These are phyloP conservation scores for Globisporangium apiculatum DNA, from an alignment of 352 stramenopile genomes.

Conservation along the genomic window DNA sequence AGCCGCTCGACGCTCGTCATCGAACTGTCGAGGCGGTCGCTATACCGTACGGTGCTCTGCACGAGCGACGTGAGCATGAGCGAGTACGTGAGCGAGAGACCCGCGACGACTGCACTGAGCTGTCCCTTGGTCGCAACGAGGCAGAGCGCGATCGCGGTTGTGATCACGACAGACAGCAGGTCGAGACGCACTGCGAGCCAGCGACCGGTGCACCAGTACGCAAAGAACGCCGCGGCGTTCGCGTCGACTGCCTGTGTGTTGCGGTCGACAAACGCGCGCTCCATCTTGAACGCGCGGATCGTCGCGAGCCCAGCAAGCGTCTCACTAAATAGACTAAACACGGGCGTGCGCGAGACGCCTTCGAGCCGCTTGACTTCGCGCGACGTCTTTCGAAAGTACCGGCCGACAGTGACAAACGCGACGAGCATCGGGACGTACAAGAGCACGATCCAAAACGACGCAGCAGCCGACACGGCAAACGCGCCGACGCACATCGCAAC, in stretches of 20 bases:
- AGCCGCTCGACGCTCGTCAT: constrained; percentile 38
- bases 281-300: constrained; percentile 69
- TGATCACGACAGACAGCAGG: constrained; percentile 70
- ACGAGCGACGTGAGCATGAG: constrained; percentile 26
- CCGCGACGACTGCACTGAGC: constrained; percentile 14
- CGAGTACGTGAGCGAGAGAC: constrained; percentile 20
- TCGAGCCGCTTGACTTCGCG: constrained; percentile 36
- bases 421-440: constrained; percentile 37
- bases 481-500: constrained; percentile 80
- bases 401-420: constrained; percentile 10
- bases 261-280: constrained; percentile 19
- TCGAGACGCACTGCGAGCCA: constrained; percentile 93
- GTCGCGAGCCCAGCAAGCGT: constrained; percentile 85
- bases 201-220: constrained; percentile 40
- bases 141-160: constrained; percentile 84
- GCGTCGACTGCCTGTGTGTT: constrained; percentile 31
- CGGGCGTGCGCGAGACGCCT: constrained; percentile 64
- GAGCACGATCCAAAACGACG: constrained; percentile 1
- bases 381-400: no score
- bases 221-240: constrained; percentile 38
- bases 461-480: constrained; percentile 24
- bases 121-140: constrained; percentile 52
- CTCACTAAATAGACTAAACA: constrained; percentile 90
- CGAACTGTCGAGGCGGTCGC: constrained; percentile 16
- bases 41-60: no score